Base-by-base conservation (phyloP, 225 moss, liverwort and hornwort genomes). In the Rhytidiadelphus loreus region DNA sequence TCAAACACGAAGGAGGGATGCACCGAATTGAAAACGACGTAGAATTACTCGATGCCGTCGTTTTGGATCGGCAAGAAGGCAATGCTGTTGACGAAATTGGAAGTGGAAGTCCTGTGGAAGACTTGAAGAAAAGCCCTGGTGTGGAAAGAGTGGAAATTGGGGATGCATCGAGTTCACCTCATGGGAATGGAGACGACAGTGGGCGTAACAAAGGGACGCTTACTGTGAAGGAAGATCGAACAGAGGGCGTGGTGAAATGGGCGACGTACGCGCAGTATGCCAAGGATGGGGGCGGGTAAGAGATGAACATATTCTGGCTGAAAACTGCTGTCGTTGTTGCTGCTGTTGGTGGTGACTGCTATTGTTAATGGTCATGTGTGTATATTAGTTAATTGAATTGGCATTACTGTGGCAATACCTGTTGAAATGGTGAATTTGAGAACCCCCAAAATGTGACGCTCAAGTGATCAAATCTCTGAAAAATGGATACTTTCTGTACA, bases 141-240 rank as follows among this genome's bases (percentile, higher is more conserved):
- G 29, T 50, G 26, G 88, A 80, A 68, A 64, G 18, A 32, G 81
- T 26, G 9, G 82, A 86, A 35, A 39, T 39, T 81, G 39, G 28
- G n/a, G 87, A 26, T 79, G 84, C 74, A 81, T 82, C 82, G 4
- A 75, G 32, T 71, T 68, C 80, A 66, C 48, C n/a, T 48, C 30
- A 20, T 43, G 46, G 85, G 32, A 23, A n/a, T 66, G 56, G 44
- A 41, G 57, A 37, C 32, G 26, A 26, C 13, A 59, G 16, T 37
- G 56, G 30, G 13, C 20, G 17, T 10, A 44, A 35, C 39, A 26
- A 66, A 80, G 97, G 96, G 73, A 84, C 70, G 46, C 88, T 98
- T 19, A 95, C 91, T 7, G 88, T 96, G 76, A 90, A 94, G 77
- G 98, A 96, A 90, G 98, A 96, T 88, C 84, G 95, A 88, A 87